Evolutionary conservation across 202 grass and related monocot genomes (phyloP).

Genomic region (Zizania palustris): DNA sequence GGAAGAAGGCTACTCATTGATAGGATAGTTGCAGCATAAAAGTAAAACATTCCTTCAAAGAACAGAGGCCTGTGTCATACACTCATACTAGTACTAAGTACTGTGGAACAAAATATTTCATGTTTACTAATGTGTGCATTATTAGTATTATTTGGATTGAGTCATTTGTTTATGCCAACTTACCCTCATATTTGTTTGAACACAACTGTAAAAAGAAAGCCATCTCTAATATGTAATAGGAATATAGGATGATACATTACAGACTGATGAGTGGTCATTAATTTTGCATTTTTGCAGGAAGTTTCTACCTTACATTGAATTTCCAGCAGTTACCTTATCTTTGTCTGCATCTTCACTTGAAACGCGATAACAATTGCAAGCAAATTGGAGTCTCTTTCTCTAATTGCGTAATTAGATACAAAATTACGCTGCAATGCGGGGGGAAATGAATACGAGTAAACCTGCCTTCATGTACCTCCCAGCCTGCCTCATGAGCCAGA

Average conservation of each 20-base stretch:
- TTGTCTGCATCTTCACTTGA: not conserved
- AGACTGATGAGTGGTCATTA: not conserved
- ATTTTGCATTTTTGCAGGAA: not conserved
- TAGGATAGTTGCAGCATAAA: not conserved
- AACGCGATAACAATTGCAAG: not conserved
- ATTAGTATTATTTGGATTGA: not conserved
- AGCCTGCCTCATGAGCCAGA: constrained; percentile 99
- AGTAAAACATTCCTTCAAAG: not conserved
- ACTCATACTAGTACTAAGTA: not conserved
- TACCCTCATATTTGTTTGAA: not conserved
- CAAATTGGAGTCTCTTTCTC: not conserved
- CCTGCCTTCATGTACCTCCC: constrained; percentile 99
- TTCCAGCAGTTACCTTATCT: not conserved
- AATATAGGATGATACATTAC: too few species aligned
- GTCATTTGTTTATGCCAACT: not conserved
- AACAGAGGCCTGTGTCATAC: not conserved
- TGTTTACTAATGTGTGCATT: not conserved
- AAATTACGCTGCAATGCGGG: constrained; percentile 4
- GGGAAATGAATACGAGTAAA: constrained; percentile 32
- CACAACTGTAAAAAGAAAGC: not conserved
- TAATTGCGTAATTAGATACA: not conserved
- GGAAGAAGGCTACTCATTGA: not conserved
- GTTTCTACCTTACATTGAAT: not conserved
- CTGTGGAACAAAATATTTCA: not conserved
- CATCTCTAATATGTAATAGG: too few species aligned